Percentiles rank a stretch among this genome's conserved stretches.
Conservation (phyloP, 2,329 filamentous ascomycete genomes). For the Fusarium siculi region DNA sequence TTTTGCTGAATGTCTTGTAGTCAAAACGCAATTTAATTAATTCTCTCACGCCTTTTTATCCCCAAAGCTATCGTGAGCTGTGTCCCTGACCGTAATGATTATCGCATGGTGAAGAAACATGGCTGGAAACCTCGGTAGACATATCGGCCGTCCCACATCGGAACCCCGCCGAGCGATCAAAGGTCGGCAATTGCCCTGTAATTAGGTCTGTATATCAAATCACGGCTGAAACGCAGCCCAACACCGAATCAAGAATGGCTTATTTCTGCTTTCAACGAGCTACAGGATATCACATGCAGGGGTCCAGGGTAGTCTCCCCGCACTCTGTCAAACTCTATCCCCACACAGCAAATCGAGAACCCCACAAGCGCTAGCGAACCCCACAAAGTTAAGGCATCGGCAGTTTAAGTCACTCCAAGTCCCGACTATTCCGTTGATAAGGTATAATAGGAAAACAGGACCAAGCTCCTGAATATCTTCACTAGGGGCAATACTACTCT, state of each 20-base stretch:
- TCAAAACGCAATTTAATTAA: neutral
- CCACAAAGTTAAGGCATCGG: neutral
- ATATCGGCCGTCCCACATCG: neutral
- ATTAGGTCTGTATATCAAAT: neutral
- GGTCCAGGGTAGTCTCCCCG: neutral
- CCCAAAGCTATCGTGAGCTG: accelerated
- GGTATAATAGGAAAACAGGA: neutral
- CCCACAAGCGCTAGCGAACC: neutral
- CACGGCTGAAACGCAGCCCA: neutral
- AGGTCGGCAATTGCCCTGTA: neutral
- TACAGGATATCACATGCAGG: neutral
- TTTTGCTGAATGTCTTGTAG: accelerated
- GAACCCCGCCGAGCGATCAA: neutral
- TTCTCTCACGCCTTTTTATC: neutral
- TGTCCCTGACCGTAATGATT: accelerated
- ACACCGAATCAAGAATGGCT: neutral
- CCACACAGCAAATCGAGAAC: neutral
- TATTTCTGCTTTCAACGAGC: neutral
- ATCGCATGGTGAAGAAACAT: neutral
- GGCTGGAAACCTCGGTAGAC: neutral
- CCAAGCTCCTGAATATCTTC: neutral
- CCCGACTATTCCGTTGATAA: neutral
- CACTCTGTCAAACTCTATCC: neutral
- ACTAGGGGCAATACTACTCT: neutral
- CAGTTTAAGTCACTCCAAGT: neutral